phyloP scores from a whole-genome alignment of 495 filamentous ascomycete genomes.

The Trypethelium eluteriae region DNA sequence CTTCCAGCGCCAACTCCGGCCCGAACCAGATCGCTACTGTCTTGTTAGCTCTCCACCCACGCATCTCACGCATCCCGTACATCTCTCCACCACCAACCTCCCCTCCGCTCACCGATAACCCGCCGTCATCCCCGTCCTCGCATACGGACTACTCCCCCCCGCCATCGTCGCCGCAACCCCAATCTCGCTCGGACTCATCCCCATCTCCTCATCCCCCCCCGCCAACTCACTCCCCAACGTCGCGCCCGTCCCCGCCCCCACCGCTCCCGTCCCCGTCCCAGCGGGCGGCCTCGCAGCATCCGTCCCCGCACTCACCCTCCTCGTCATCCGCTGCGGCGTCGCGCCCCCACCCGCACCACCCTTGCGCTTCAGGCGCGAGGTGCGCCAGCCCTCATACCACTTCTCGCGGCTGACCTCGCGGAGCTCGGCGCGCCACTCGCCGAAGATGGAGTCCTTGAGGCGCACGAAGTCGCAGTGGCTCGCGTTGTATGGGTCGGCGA shows the following conservation, averaged over 20 bases:
- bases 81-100: neutral
- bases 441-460: conserved; percentile 85
- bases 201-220: neutral
- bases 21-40: neutral
- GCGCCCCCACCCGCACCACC: conserved; percentile 16
- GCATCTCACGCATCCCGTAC: neutral
- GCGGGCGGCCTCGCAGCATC: neutral
- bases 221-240: conserved; percentile 18
- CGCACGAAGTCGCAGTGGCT: conserved; percentile 92
- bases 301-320: conserved; percentile 16
- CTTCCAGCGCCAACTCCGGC: too few relatives aligned
- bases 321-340: conserved; percentile 23
- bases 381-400: conserved; percentile 97
- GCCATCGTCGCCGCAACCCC: conserved; percentile 14
- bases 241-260: conserved; percentile 11
- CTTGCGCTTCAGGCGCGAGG: conserved; percentile 48
- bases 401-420: conserved; percentile 84
- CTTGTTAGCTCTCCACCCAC: neutral
- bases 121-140: neutral
- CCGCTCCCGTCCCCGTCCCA: conserved; percentile 3
- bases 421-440: conserved; percentile 84
- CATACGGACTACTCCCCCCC: neutral
- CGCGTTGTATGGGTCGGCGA: conserved; percentile 82
- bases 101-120: conserved; percentile 3
- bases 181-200: neutral